Base-by-base conservation (phyloP, 768 basidiomycete species). In the Fistulinella prunicolor region DNA sequence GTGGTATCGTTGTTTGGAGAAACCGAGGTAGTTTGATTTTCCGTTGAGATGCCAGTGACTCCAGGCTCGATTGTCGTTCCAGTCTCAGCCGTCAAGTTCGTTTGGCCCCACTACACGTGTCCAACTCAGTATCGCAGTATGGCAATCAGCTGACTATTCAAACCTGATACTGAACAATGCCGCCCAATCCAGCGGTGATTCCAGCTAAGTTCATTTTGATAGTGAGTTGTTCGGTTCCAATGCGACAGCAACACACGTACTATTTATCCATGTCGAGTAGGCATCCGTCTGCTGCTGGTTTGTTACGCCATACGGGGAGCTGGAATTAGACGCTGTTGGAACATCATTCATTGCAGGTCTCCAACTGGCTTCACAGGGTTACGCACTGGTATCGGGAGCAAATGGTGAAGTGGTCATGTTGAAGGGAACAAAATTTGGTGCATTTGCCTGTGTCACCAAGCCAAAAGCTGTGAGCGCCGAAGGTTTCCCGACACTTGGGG, bases 351-450 rank as follows among this genome's bases (percentile, higher is more conserved):
- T 51, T 21, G 38, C 28, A 34, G 12, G 26, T n/a, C 14, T 22
- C 39, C 10, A 8, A 17, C n/a, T 9, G 12, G 20, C 35, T 38
- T 42, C 32, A 42, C 39, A 46, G 38, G 35, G 49, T 22, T 23
- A 59, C 61, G 29, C 51, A 67, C 69, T 44, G 17, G 45, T 19
- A 35, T 72, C 67, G 24, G 70, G 28, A 22, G 65, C 72, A 50
- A 72, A 74, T n/a, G 76, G 76, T 62, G 48, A 67, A 49, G 46
- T 65, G 42, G 76, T 71, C 30, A 65, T 63, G 57, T 86, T 82
- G 70, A 86, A 86, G 1, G 84, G 82, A 6, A 82, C 79, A 47
- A 82, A 87, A 53, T 63, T 60, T 16, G 73, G 68, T 0, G 76
- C 61, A 63, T 80, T 83, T 30, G 59, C 46, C 51, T 79, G 74